Evolutionary conservation across 768 basidiomycete species (phyloP).

Genomic region (Postia placenta): DNA sequence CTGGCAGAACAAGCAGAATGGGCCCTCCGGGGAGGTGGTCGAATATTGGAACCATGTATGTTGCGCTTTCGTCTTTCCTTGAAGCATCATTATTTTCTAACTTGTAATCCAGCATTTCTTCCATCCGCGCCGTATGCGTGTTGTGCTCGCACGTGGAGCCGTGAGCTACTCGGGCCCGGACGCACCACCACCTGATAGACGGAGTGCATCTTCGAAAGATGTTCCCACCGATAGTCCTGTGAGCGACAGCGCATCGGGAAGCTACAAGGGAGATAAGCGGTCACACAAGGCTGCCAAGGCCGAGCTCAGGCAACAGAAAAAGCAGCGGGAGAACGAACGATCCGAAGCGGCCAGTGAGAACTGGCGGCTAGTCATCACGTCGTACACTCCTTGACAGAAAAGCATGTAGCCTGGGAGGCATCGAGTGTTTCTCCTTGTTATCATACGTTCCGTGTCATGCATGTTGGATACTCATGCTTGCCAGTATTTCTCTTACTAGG

Average conservation of each 20-base stretch:
- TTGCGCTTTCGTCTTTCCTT: background rate
- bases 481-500: no score
- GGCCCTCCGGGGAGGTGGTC: slow-evolving; percentile 33
- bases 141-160: slow-evolving; percentile 12
- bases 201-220: background rate
- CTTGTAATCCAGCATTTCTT: slow-evolving; percentile 9
- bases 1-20: slow-evolving; percentile 4
- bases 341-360: background rate
- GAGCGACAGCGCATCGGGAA: background rate
- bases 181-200: slow-evolving; percentile 4
- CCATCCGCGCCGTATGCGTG: slow-evolving; percentile 12
- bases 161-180: slow-evolving; percentile 9
- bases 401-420: no score
- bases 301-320: background rate
- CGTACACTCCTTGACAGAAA: background rate
- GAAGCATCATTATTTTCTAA: background rate
- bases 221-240: background rate
- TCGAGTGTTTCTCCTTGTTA: no score
- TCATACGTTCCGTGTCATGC: no score
- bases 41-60: slow-evolving; percentile 45
- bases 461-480: no score
- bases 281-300: background rate
- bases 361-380: background rate
- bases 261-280: background rate
- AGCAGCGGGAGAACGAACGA: background rate